phyloP scores from a whole-genome alignment of 805 yeast species.

The Debaryomyces prosopidis region DNA sequence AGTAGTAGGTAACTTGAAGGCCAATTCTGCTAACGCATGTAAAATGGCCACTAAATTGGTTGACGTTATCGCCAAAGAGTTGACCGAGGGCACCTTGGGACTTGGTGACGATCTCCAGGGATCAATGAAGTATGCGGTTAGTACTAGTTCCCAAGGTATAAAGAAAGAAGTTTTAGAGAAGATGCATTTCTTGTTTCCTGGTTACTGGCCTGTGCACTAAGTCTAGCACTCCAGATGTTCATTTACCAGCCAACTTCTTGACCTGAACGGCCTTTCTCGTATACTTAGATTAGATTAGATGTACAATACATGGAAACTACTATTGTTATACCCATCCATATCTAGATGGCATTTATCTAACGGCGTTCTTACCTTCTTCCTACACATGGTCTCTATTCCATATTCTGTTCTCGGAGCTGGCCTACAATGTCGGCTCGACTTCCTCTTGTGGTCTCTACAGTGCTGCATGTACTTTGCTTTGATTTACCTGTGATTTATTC shows the following conservation, averaged over 20 bases:
- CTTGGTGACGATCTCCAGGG: constrained; percentile 75
- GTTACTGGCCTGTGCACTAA: constrained; percentile 67
- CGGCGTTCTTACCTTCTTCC: too few relatives aligned
- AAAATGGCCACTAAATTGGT: constrained; percentile 70
- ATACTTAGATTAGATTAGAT: constrained; percentile 1
- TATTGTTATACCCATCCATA: not conserved
- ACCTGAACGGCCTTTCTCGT: too few relatives aligned
- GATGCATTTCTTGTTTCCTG: constrained; percentile 88
- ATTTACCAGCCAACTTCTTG: not conserved
- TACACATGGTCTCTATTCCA: too few relatives aligned
- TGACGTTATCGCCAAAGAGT: constrained; percentile 61
- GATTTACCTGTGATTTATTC: too few relatives aligned
- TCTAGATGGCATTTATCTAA: too few relatives aligned
- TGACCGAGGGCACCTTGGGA: constrained; percentile 48
- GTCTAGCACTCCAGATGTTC: not conserved
- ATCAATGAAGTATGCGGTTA: constrained; percentile 75
- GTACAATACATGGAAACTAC: constrained; percentile 3
- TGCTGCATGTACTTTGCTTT: too few relatives aligned
- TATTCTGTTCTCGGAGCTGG: too few relatives aligned
- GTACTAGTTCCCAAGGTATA: constrained; percentile 74
- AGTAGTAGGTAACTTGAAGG: constrained; percentile 85
- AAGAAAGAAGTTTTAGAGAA: constrained; percentile 71
- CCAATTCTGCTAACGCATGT: constrained; percentile 86
- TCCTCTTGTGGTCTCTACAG: too few relatives aligned
- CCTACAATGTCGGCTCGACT: too few relatives aligned